Conservation (phyloP, 805 yeast genomes). For the Dipodascus geniculatus region DNA sequence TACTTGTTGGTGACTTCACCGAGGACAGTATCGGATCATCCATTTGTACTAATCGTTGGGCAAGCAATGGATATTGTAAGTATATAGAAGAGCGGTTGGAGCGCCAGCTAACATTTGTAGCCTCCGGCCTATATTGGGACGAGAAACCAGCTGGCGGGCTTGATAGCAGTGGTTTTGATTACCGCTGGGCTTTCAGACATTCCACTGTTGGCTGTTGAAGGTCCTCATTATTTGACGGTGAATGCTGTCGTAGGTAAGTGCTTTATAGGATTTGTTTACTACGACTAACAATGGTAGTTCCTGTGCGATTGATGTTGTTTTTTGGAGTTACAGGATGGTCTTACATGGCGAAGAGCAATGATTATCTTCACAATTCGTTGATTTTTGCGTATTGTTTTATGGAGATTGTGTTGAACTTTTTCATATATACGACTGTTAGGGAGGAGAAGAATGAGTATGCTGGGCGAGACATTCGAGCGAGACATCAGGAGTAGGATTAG, state of each 20-base stretch:
- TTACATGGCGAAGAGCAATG: slow-evolving; percentile 12
- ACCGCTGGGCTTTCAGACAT: slow-evolving; percentile 21
- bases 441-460: slow-evolving; percentile 25
- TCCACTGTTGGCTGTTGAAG: slow-evolving; percentile 14
- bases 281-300: slow-evolving; percentile 12
- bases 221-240: slow-evolving; percentile 1
- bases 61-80: slow-evolving; percentile 16
- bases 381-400: slow-evolving; percentile 22
- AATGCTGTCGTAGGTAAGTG: neutral
- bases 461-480: neutral
- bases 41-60: slow-evolving; percentile 19
- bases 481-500: neutral
- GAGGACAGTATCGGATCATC: slow-evolving; percentile 15
- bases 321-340: slow-evolving; percentile 16
- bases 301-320: slow-evolving; percentile 19
- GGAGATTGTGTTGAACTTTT: slow-evolving; percentile 23
- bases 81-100: neutral
- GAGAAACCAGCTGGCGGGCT: slow-evolving; percentile 19
- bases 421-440: slow-evolving; percentile 20
- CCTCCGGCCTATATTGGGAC: slow-evolving; percentile 12
- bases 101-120: slow-evolving; percentile 1
- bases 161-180: slow-evolving; percentile 18
- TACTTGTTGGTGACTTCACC: slow-evolving; percentile 22
- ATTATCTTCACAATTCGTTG: slow-evolving; percentile 19
- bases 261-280: neutral